These are phyloP conservation scores for Zymoseptoria tritici DNA, from an alignment of 2,329 filamentous ascomycete species.

Conservation along the genomic window DNA sequence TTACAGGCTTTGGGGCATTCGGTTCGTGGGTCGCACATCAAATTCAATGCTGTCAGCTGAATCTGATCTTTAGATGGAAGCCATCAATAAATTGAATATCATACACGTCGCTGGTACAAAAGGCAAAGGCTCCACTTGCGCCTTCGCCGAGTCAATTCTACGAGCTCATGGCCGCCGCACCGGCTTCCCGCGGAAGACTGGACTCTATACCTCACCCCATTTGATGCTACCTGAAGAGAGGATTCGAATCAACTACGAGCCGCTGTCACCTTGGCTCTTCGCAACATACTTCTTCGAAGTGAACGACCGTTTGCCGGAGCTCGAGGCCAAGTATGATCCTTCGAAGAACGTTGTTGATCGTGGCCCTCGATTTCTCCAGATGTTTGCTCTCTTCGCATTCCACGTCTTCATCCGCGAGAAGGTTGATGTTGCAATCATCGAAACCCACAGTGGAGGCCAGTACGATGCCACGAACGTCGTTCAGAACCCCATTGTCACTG, in stretches of 20 bases:
- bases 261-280: constrained; percentile 60
- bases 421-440: constrained; percentile 70
- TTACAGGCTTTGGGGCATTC: constrained; percentile 17
- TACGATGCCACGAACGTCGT: constrained; percentile 87
- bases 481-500: constrained; percentile 58
- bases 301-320: constrained; percentile 55
- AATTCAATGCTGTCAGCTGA: not conserved
- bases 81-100: constrained; percentile 26
- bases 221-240: constrained; percentile 73
- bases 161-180: constrained; percentile 42
- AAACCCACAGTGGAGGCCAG: constrained; percentile 88
- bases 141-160: constrained; percentile 71
- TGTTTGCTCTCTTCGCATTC: constrained; percentile 77
- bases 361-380: constrained; percentile 63
- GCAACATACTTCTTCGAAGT: constrained; percentile 73
- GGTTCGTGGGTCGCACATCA: constrained; percentile 4
- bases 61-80: constrained; percentile 7
- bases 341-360: constrained; percentile 55
- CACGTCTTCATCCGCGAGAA: constrained; percentile 73
- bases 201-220: constrained; percentile 79
- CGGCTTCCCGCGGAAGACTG: constrained; percentile 39
- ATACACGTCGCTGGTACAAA: constrained; percentile 90
- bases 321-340: constrained; percentile 34
- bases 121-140: constrained; percentile 82
- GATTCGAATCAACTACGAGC: constrained; percentile 67